A percentile compares a stretch with the other conserved stretches of the same genome.
phyloP scores from a whole-genome alignment of 768 basidiomycete species.

The Galerina marginata region DNA sequence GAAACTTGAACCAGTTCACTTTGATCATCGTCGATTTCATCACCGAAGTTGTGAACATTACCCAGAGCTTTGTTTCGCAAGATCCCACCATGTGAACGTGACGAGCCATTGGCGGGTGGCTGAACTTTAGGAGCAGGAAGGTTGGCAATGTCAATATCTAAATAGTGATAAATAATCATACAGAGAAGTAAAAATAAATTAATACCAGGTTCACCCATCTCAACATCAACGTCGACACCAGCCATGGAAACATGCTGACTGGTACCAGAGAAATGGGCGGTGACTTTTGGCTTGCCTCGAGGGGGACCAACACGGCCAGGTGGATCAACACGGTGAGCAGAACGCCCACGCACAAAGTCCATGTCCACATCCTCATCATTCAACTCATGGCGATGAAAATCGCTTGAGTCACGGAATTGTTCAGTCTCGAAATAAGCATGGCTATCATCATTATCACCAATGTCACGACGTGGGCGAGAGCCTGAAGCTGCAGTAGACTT shows the following conservation, averaged over 20 bases:
- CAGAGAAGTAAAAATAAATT: background rate
- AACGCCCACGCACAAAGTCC: too few species aligned
- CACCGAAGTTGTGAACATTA: slow-evolving; percentile 11
- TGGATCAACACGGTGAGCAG: too few species aligned
- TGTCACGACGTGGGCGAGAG: too few species aligned
- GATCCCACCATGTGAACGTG: slow-evolving; percentile 7
- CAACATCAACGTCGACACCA: too few species aligned
- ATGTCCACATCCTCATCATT: too few species aligned
- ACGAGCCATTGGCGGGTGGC: slow-evolving; percentile 6
- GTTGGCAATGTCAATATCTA: background rate
- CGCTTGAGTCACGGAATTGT: too few species aligned
- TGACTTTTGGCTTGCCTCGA: too few species aligned
- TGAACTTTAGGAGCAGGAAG: background rate
- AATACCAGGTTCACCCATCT: background rate
- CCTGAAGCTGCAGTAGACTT: too few species aligned
- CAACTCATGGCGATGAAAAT: too few species aligned
- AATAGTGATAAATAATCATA: background rate
- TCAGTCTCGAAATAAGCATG: too few species aligned
- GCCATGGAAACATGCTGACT: background rate
- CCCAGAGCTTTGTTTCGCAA: slow-evolving; percentile 6
- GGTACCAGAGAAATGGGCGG: background rate
- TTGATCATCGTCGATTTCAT: background rate
- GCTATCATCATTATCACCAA: too few species aligned
- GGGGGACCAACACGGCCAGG: too few species aligned
- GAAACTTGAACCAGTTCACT: background rate